phyloP scores from a whole-genome alignment of 2,329 filamentous ascomycete species.

The Clonostachys byssicola region DNA sequence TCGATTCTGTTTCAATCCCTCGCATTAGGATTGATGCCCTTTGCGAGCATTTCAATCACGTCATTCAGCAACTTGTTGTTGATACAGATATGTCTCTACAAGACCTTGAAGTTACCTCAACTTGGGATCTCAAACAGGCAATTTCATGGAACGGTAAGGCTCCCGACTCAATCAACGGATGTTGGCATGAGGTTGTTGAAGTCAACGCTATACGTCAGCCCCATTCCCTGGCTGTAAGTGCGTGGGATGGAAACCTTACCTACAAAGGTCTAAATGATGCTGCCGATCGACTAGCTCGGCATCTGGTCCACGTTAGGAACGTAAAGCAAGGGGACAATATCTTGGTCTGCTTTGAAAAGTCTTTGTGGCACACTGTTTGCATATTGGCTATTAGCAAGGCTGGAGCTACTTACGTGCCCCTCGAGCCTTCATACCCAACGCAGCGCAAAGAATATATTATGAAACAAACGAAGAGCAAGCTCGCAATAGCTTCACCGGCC shows the following conservation, averaged over 20 bases:
- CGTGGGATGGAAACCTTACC: slow-evolving; percentile 2
- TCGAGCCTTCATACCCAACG: slow-evolving; percentile 5
- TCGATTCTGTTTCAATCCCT: neutral
- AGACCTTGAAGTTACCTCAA: neutral
- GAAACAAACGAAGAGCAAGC: neutral
- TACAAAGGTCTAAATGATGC: slow-evolving; percentile 1
- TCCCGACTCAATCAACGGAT: neutral
- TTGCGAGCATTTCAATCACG: neutral
- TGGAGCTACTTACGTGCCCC: slow-evolving; percentile 5
- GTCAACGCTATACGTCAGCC: neutral
- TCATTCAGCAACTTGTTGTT: neutral
- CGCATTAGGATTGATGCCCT: neutral
- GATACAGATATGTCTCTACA: neutral
- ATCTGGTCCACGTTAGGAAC: neutral
- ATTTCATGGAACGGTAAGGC: neutral
- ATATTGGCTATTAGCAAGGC: slow-evolving; percentile 7
- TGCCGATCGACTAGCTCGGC: neutral
- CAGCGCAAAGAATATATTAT: slow-evolving; percentile 1
- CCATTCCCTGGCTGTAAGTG: neutral
- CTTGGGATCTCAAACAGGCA: slow-evolving; percentile 1
- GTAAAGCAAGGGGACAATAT: neutral
- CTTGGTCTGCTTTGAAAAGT: slow-evolving; percentile 8
- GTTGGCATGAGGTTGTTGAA: neutral
- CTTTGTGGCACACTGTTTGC: slow-evolving; percentile 4
- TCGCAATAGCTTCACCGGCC: neutral